Evolutionary conservation across 2,329 filamentous ascomycete species (phyloP).

Genomic region (Ceratocystiopsis sp.): DNA sequence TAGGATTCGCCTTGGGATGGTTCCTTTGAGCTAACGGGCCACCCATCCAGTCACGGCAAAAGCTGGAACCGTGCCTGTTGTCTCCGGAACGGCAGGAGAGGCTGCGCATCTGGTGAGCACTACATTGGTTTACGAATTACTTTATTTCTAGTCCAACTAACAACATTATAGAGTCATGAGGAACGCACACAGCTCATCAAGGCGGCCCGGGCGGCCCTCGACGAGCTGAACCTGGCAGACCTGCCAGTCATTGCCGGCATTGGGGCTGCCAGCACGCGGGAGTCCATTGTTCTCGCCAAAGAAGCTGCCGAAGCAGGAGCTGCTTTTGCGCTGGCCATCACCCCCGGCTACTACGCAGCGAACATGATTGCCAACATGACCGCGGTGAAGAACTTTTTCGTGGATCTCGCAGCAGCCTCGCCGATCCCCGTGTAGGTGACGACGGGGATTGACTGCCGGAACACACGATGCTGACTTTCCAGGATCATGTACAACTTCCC

Average conservation of each 20-base stretch:
- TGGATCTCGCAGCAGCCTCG: slow-evolving; percentile 10
- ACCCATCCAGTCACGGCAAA: background rate
- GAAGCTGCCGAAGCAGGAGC: slow-evolving; percentile 22
- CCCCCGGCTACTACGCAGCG: slow-evolving; percentile 24
- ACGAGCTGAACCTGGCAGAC: slow-evolving; percentile 12
- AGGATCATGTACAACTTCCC: slow-evolving; percentile 14
- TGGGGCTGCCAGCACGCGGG: slow-evolving; percentile 20
- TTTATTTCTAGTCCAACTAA: background rate
- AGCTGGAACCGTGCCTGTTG: slow-evolving; percentile 5
- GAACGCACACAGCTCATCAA: slow-evolving; percentile 4
- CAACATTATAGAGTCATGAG: background rate
- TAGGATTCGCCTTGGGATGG: background rate
- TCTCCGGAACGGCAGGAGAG: slow-evolving; percentile 6
- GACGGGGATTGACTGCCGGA: too few species aligned
- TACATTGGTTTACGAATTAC: background rate
- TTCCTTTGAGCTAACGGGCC: background rate
- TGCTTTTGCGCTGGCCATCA: slow-evolving; percentile 20
- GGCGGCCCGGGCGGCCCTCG: background rate
- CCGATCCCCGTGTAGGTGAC: slow-evolving; percentile 10
- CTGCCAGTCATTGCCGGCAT: slow-evolving; percentile 29
- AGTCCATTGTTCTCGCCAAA: slow-evolving; percentile 18
- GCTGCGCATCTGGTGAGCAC: slow-evolving; percentile 3
- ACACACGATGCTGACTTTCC: background rate
- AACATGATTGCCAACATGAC: slow-evolving; percentile 14
- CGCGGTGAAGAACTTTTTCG: slow-evolving; percentile 11